Percentiles rank a stretch among this genome's conserved stretches.
phyloP scores from a whole-genome alignment of 352 stramenopile genomes.

The Phytophthora parvispora region DNA sequence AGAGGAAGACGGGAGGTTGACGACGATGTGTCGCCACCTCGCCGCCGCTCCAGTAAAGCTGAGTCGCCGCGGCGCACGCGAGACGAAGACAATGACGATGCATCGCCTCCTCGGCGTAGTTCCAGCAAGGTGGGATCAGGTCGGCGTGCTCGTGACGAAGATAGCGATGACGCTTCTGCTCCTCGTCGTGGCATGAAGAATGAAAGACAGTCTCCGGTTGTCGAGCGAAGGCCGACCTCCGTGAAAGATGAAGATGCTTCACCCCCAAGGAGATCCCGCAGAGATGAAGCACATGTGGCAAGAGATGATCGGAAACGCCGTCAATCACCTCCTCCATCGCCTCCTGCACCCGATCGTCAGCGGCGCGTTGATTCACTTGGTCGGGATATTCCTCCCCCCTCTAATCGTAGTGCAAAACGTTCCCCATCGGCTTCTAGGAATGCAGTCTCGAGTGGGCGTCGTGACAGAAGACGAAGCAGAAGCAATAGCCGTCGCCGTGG shows the following conservation, averaged over 20 bases:
- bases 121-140: background rate
- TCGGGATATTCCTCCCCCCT: slow-evolving; percentile 27
- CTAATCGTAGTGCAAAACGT: slow-evolving; percentile 10
- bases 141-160: background rate
- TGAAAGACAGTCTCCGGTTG: background rate
- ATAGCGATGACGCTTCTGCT: slow-evolving; percentile 24
- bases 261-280: slow-evolving; percentile 26
- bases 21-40: slow-evolving; percentile 6
- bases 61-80: background rate
- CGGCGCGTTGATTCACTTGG: slow-evolving; percentile 42
- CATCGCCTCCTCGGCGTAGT: slow-evolving; percentile 16
- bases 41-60: background rate
- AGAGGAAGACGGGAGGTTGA: background rate
- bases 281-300: slow-evolving; percentile 9
- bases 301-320: slow-evolving; percentile 5
- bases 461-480: slow-evolving; percentile 14
- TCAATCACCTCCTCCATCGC: slow-evolving; percentile 13
- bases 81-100: slow-evolving; percentile 4
- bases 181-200: slow-evolving; percentile 22
- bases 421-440: slow-evolving; percentile 8
- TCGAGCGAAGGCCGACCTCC: background rate
- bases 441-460: slow-evolving; percentile 5
- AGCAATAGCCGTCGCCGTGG: slow-evolving; percentile 10
- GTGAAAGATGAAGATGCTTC: slow-evolving; percentile 26
- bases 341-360: slow-evolving; percentile 19